Base-by-base conservation (phyloP, 495 filamentous ascomycete genomes). In the Penicillium bovifimosum region DNA sequence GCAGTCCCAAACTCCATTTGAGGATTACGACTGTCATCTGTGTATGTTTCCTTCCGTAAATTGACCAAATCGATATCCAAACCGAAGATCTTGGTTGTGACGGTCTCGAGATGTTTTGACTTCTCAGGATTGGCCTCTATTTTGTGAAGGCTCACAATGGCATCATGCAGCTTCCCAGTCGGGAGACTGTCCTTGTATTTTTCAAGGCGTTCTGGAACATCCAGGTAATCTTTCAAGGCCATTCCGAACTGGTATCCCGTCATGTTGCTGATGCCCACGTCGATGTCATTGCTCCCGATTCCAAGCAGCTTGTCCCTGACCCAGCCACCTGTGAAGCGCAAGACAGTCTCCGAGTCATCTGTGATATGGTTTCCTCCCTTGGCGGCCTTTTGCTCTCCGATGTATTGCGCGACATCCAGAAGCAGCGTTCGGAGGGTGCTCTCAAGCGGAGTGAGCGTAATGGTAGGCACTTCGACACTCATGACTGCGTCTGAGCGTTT, bases 311-410 rank as follows among this genome's bases (percentile, higher is more conserved):
- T 97, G 76, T 99, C 93, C 34, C 93, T 84, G 26, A 99, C 95
- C 93, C 93, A 99, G n/a, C 93, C 93, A 35, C 93, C 93, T 10
- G 95, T 91, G 70, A 92, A 96, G 10, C 93, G 87, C 14, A 99
- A 55, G 5, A 74, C 66, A 0, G 69, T 71, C n/a, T 62, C 53
- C 0, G 65, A 59, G 11, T 57, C 35, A 17, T 65, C 54, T 6
- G 1, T 26, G 1, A 13, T 50, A 49, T 62, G 48, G n/a, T 26
- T 52, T 2, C 33, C 75, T 43, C 78, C 76, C 28, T 73, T 60
- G 13, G 60, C 48, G 35, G 62, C 60, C 9, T 74, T 67, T n/a
- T 78, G 73, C 13, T 79, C 62, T 51, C 84, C 77, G 54, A 90
- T 85, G 68, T 83, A 84, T 20, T 77, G 61, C 33, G 87, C 88